Evolutionary conservation across 2,329 filamentous ascomycete species (phyloP), one percentile per base, ranked within the genome.

Genomic region (Colletotrichum shisoi): DNA sequence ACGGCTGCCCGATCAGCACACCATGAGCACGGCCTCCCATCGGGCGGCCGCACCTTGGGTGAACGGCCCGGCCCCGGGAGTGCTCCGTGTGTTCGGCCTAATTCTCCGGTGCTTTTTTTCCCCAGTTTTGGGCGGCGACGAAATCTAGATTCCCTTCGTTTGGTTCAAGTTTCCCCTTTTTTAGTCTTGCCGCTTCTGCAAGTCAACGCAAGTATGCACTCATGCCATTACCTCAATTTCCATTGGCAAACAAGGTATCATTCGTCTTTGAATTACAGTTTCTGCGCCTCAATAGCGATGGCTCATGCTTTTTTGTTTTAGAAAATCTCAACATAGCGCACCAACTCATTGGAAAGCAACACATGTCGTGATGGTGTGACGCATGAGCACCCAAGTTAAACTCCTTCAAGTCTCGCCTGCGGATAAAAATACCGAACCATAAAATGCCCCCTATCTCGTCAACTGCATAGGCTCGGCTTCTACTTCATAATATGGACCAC

Each of bases 251-350:
- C 49, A 57, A 68, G 65, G 65, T 60, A 65, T 68, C 65, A 60
- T 68, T 68, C 65, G 56, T 65, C 62, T 68, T 56, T 68, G 54
- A 27, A 56, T 56, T 68, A 65, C 39, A 65, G 48, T 56, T 49
- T 19, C 56, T 34, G 54, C 40, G 39, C 65, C 39, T 19, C 31
- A 60, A 59, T 27, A 49, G 62, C 49, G 34, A 24, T 39, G 34
- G 37, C 62, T 51, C 37, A 64, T 67, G 61, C 56, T 60, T 65
- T 57, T 68, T 51, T 49, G 34, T 34, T 65, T 66, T 66, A 27
- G 19, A 46, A 17, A 59, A 56, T 19, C 42, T 56, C 49, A 57
- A 51, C 49, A 65, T 48, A 65, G 65, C 62, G 48, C 46, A 54
- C 60, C 46, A 39, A 49, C 24, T 6, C 19, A 17, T 65, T 57